Base-by-base conservation (phyloP, 108 stramenopile genomes). In the Ochromonas danica region DNA sequence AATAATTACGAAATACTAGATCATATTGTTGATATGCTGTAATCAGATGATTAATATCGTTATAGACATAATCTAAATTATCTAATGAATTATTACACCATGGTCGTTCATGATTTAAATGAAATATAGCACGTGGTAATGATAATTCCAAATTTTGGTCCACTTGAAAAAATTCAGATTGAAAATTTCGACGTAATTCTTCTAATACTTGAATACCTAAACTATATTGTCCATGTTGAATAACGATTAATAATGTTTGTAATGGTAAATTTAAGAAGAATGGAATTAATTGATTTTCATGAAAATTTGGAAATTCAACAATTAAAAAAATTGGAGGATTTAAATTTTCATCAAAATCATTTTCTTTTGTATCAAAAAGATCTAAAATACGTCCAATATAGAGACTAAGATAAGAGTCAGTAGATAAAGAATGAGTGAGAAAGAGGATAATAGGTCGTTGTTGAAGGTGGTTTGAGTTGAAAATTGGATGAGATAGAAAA, bases 21-120 rank as follows among this genome's bases (percentile, higher is more conserved):
- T 22, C 14, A 67, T 35, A 36, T 36, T 22, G 6, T 33, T 67
- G 27, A 36, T 67, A 67, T 67, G 17, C 63, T 28, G 3, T 67
- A 10, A 28, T 67, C 25, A 67, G 25, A 6, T 67, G 14, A 14
- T 67, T 25, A 31, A 31, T 22, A 6, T 3, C 6, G 31, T 67
- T 6, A 67, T 31, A 67, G 3, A 25, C 25, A 36, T 31, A 31
- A 67, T 67, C 63, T 10, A 67, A 67, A 33, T 36, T 36, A 14
- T 6, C 45, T 51, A 51, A 22, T 25, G 25, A 22, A 10, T 67
- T 10, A 67, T 67, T 67, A 14, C 25, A 6, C 63, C 63, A 67
- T 36, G 63, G 63, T 67, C 31, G 17, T 33, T 67, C 63, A 67
- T 67, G 63, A 36, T 67, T 67, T 6, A 67, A 6, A 67, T 67